phyloP scores from a whole-genome alignment of 306 rosid genomes.

The Malus orientalis region DNA sequence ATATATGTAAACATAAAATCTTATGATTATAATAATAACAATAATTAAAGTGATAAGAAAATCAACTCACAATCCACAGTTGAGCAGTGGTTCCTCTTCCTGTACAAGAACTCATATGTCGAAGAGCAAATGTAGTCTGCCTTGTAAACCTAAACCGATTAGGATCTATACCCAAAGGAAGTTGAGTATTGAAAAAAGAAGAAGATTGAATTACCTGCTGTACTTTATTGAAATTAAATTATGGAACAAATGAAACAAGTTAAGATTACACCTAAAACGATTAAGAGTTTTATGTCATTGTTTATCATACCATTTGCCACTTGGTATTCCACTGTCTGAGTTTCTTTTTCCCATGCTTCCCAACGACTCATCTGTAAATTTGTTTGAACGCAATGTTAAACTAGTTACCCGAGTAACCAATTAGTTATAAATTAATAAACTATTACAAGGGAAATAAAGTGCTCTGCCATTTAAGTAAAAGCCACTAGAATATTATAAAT shows the following conservation, averaged over 20 bases:
- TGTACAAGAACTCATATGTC: constrained; percentile 36
- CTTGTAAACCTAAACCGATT: constrained; percentile 48
- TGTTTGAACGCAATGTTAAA: not conserved
- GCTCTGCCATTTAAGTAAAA: not conserved
- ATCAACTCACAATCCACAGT: constrained; percentile 43
- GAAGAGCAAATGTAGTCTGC: constrained; percentile 50
- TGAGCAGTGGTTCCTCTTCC: constrained; percentile 18
- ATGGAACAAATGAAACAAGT: not conserved
- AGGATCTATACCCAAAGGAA: constrained; percentile 29
- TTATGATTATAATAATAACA: not conserved
- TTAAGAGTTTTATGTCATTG: not conserved
- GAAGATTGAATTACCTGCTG: not conserved
- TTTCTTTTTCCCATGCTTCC: constrained; percentile 57
- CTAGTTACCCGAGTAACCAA: not conserved
- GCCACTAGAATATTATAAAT: not conserved
- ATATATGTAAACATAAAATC: not conserved
- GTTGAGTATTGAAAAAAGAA: not conserved
- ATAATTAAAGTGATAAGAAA: not conserved
- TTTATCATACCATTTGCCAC: constrained; percentile 38
- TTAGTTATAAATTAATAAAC: not conserved
- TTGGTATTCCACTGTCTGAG: constrained; percentile 47
- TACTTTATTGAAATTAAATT: not conserved
- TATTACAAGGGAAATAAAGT: not conserved
- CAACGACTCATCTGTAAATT: constrained; percentile 45
- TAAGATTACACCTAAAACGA: not conserved